Conservation (phyloP, 2,329 filamentous ascomycete genomes). For the Talaromyces sp. region DNA sequence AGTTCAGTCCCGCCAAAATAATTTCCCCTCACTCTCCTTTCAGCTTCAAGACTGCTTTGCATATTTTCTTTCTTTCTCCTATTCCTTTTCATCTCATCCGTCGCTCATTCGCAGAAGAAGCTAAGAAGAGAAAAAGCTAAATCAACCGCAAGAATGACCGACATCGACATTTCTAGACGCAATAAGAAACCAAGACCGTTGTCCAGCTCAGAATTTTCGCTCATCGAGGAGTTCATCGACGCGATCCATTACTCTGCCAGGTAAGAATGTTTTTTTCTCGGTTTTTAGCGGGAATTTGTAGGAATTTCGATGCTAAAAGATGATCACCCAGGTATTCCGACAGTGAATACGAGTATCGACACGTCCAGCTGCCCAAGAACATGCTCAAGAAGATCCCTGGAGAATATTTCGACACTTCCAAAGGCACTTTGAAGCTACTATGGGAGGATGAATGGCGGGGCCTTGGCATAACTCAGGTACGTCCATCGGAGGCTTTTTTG, state of each 20-base stretch:
- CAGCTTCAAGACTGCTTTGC: not conserved
- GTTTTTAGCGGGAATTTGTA: not conserved
- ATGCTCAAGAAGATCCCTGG: constrained; percentile 97
- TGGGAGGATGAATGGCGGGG: constrained; percentile 99
- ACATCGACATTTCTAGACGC: constrained; percentile 77
- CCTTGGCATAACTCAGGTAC: constrained; percentile 91
- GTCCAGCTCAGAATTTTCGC: constrained; percentile 72
- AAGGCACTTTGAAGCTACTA: constrained; percentile 89
- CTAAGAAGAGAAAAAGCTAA: not conserved
- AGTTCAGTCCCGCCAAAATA: not conserved
- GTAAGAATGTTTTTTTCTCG: constrained; percentile 47
- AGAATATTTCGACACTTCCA: constrained; percentile 82
- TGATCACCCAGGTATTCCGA: constrained; percentile 70
- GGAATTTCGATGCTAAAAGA: not conserved
- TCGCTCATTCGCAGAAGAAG: not conserved
- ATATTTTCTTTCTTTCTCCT: not conserved
- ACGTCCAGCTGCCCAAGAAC: constrained; percentile 93
- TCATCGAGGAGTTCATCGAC: constrained; percentile 86
- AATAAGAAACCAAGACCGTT: constrained; percentile 81
- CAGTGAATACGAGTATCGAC: constrained; percentile 88
- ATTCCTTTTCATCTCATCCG: not conserved
- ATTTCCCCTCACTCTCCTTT: constrained; percentile 1
- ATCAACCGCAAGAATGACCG: constrained; percentile 22
- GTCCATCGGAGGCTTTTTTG: constrained; percentile 18
- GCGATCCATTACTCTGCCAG: constrained; percentile 91